Evolutionary conservation across 2,329 filamentous ascomycete genomes (phyloP).

Genomic region (Fusarium nematophilum): DNA sequence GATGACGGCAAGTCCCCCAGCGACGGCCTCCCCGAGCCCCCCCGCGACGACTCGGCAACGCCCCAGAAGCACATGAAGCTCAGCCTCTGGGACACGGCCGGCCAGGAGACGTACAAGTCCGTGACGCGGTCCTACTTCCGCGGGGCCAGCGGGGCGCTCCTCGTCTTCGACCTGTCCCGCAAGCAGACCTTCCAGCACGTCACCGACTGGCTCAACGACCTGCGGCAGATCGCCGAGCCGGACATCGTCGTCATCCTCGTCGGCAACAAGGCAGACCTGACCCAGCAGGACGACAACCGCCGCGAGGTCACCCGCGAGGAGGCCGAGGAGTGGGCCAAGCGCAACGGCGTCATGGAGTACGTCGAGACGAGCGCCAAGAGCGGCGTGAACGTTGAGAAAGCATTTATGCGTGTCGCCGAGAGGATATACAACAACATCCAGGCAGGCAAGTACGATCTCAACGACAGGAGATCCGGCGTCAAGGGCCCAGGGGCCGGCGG

Average conservation of each 20-base stretch:
- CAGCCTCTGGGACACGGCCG: slow-evolving; percentile 94
- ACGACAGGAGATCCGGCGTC: slow-evolving; percentile 91
- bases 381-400: slow-evolving; percentile 91
- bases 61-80: slow-evolving; percentile 88
- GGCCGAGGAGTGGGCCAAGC: slow-evolving; percentile 87
- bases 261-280: slow-evolving; percentile 93
- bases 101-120: slow-evolving; percentile 97
- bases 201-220: slow-evolving; percentile 92
- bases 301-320: slow-evolving; percentile 85
- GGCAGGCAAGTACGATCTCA: slow-evolving; percentile 92
- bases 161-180: slow-evolving; percentile 95
- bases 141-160: slow-evolving; percentile 75
- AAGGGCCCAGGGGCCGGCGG: slow-evolving; percentile 74
- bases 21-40: slow-evolving; percentile 66
- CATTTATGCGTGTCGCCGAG: slow-evolving; percentile 93
- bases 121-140: slow-evolving; percentile 96
- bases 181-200: slow-evolving; percentile 87
- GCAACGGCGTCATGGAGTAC: slow-evolving; percentile 90
- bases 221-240: slow-evolving; percentile 94
- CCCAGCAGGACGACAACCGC: slow-evolving; percentile 67
- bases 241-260: slow-evolving; percentile 95
- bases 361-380: slow-evolving; percentile 97
- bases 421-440: slow-evolving; percentile 98
- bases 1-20: slow-evolving; percentile 24
- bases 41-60: slow-evolving; percentile 50